These are phyloP conservation scores for Mortierella hygrophila DNA, from an alignment of 192 early-diverging fungal genomes.

Conservation along the genomic window DNA sequence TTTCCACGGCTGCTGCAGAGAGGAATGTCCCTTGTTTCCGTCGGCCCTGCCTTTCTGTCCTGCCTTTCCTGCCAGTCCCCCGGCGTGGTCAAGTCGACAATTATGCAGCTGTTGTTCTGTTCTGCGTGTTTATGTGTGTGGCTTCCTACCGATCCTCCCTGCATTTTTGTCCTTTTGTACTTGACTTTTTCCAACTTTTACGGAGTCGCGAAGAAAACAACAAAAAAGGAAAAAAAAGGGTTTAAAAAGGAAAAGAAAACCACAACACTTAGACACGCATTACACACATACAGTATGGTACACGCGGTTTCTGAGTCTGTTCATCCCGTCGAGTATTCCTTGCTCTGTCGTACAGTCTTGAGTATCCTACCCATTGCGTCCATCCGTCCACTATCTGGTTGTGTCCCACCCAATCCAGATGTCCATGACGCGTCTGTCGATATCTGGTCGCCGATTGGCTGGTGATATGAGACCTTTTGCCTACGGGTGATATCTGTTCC, in stretches of 20 bases:
- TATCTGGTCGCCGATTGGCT: not conserved
- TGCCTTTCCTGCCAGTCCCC: not conserved
- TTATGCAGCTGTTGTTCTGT: not conserved
- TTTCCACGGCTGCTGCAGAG: not conserved
- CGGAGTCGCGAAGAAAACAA: not conserved
- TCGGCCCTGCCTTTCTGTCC: not conserved
- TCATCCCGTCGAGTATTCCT: not conserved
- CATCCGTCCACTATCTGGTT: too few species aligned
- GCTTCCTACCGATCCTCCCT: not conserved
- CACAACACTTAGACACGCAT: not conserved
- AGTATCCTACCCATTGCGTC: not conserved
- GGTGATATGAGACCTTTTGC: not conserved
- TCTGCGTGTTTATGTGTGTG: not conserved
- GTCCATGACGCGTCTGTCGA: not conserved
- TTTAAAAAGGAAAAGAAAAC: not conserved
- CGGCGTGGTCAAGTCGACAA: not conserved
- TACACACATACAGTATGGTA: not conserved
- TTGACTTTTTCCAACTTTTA: not conserved
- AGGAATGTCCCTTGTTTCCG: not conserved
- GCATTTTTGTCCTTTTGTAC: not conserved
- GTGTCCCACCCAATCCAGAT: not conserved
- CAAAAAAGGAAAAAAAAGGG: not conserved
- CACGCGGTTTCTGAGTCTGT: not conserved
- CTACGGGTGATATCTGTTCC: slow-evolving; percentile 3
- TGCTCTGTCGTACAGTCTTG: not conserved